Conservation (phyloP, 352 stramenopile genomes). For the Phytophthora quininea region DNA sequence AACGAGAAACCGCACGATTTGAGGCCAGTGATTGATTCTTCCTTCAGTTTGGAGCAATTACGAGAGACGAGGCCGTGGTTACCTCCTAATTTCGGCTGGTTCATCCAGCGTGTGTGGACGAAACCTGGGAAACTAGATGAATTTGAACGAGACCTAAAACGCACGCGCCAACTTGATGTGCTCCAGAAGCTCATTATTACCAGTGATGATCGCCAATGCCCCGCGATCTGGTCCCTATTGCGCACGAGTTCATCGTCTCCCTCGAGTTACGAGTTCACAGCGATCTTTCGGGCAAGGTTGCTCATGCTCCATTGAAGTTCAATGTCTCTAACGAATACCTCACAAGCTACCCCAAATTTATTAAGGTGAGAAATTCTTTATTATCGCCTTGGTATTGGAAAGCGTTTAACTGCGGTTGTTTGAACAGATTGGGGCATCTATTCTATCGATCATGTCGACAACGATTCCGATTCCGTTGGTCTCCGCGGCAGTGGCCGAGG, state of each 20-base stretch:
- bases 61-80: conserved; percentile 1
- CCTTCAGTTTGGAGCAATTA: neutral
- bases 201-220: conserved; percentile 4
- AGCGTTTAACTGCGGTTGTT: neutral
- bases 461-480: conserved; percentile 5
- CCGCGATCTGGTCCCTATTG: conserved; percentile 4
- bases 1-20: neutral
- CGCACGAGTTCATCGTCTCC: neutral
- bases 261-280: conserved; percentile 20
- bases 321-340: neutral
- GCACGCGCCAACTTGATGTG: neutral
- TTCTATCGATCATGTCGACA: conserved; percentile 7
- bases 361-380: conserved; percentile 6
- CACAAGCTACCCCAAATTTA: neutral
- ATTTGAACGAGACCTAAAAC: neutral
- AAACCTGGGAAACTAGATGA: neutral
- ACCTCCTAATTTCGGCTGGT: conserved; percentile 18
- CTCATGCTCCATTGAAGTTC: conserved; percentile 11
- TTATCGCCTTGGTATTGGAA: neutral
- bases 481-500: neutral
- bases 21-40: neutral
- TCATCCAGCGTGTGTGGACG: conserved; percentile 4
- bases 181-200: conserved; percentile 1
- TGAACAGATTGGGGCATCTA: conserved; percentile 5
- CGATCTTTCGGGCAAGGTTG: conserved; percentile 17